These are phyloP conservation scores for Ophiosphaerella narmari DNA, from an alignment of 2,329 filamentous ascomycete genomes.

Conservation along the genomic window DNA sequence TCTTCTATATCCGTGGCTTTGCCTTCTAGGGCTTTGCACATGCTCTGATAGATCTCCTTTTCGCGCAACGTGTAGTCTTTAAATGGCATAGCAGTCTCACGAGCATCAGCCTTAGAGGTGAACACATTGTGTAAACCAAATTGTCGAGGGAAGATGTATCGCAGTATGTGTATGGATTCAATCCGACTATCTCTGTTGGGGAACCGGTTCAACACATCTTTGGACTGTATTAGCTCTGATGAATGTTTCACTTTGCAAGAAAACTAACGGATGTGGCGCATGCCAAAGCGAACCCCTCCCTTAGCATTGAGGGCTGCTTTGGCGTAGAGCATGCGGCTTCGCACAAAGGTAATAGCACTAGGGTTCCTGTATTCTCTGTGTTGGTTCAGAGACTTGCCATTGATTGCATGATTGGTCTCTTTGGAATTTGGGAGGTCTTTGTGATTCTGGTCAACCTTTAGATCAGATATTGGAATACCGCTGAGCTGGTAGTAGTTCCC, in stretches of 20 bases:
- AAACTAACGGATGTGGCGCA: slow-evolving; percentile 77
- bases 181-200: slow-evolving; percentile 52
- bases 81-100: slow-evolving; percentile 72
- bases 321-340: slow-evolving; percentile 85
- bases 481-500: slow-evolving; percentile 79
- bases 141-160: slow-evolving; percentile 91
- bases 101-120: slow-evolving; percentile 67
- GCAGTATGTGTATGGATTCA: slow-evolving; percentile 74
- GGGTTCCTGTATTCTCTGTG: slow-evolving; percentile 34
- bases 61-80: slow-evolving; percentile 88
- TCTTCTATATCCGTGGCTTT: slow-evolving; percentile 20
- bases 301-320: slow-evolving; percentile 71
- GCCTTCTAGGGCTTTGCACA: slow-evolving; percentile 25
- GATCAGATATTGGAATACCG: slow-evolving; percentile 65
- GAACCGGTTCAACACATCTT: slow-evolving; percentile 81
- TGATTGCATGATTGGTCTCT: neutral
- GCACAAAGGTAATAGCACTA: slow-evolving; percentile 73
- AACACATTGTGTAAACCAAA: slow-evolving; percentile 95
- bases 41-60: slow-evolving; percentile 67
- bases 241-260: slow-evolving; percentile 4
- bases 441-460: slow-evolving; percentile 25
- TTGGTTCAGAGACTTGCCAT: slow-evolving; percentile 2
- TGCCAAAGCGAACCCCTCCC: slow-evolving; percentile 71
- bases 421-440: slow-evolving; percentile 4
- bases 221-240: slow-evolving; percentile 14